Base-by-base conservation (phyloP, 805 yeast genomes). In the Zygotorulaspora chibaensis region DNA sequence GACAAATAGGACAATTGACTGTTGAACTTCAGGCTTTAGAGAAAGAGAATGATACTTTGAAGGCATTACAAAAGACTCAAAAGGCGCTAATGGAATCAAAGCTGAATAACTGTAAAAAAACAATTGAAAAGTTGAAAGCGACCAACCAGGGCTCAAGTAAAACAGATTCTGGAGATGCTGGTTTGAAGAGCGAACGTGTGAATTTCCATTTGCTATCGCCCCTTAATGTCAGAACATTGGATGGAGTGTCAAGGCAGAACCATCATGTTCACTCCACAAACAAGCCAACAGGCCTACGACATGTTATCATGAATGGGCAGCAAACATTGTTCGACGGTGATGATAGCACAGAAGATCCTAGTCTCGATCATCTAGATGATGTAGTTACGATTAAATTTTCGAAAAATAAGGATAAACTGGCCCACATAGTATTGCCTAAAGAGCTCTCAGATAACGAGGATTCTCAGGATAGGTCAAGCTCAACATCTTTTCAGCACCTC, bases 11-110 rank as follows among this genome's bases (percentile, higher is more conserved):
- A 12, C 65, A 59, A 44, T 40, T 70, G 25, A 66, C 62, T n/a
- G 40, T 61, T 3, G 69, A 69, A 33, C 27, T 69, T 4, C 63
- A 60, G 23, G 52, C 53, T 10, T 43, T 64, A 8, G 60, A 56
- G 26, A 57, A 56, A 30, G 64, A 66, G 28, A 56, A 62, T n/a
- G 67, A 63, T 15, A 57, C 51, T 16, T 47, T 61, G 26, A 60
- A 57, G 40, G 66, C 64, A 37, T 47, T 59, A n/a, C 66, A 63
- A n/a, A 62, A 59, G 26, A 53, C 66, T 0, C 66, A 62, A 28
- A 66, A 55, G 43, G 68, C 69, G 0, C 59, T 65, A 12, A 55
- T 63, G 38, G 71, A 68, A 45, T 56, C 67, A 6, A 68, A 68
- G 42, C 35, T 69, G 9, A 66, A 64, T 10, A 65, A 56, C 38